Conservation (phyloP, 768 basidiomycete species). For the Kwoniella sp. region DNA sequence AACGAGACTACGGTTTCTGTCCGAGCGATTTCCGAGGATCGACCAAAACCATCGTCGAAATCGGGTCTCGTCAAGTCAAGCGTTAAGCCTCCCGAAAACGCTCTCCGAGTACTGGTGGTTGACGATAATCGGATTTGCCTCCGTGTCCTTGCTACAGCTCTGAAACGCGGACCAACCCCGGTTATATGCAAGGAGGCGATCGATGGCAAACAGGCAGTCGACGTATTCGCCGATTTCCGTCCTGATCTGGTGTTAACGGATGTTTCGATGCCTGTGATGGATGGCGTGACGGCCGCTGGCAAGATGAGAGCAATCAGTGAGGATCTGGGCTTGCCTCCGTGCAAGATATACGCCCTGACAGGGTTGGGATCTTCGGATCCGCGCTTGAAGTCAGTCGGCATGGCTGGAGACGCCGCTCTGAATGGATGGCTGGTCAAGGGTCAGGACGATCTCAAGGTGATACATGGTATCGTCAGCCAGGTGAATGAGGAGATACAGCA, state of each 20-base stretch:
- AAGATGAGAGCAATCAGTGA: slow-evolving; percentile 33
- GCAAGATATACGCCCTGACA: slow-evolving; percentile 44
- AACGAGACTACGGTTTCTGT: not conserved
- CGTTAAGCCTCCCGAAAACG: not conserved
- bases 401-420: slow-evolving; percentile 38
- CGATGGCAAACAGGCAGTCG: slow-evolving; percentile 37
- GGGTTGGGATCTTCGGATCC: slow-evolving; percentile 47
- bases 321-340: not conserved
- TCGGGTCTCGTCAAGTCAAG: not conserved
- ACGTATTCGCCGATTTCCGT: slow-evolving; percentile 24
- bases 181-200: slow-evolving; percentile 27
- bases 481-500: not conserved
- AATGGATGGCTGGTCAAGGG: slow-evolving; percentile 51
- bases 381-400: slow-evolving; percentile 28
- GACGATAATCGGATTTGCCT: slow-evolving; percentile 44
- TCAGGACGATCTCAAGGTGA: slow-evolving; percentile 28
- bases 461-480: slow-evolving; percentile 28
- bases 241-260: slow-evolving; percentile 47
- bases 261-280: slow-evolving; percentile 50
- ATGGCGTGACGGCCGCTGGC: slow-evolving; percentile 39
- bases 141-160: slow-evolving; percentile 28
- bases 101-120: slow-evolving; percentile 34
- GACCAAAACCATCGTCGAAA: not conserved
- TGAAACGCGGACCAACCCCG: slow-evolving; percentile 19
- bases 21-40: no score